Base-by-base conservation (phyloP, 495 filamentous ascomycete species). In the Penicillium manginii region DNA sequence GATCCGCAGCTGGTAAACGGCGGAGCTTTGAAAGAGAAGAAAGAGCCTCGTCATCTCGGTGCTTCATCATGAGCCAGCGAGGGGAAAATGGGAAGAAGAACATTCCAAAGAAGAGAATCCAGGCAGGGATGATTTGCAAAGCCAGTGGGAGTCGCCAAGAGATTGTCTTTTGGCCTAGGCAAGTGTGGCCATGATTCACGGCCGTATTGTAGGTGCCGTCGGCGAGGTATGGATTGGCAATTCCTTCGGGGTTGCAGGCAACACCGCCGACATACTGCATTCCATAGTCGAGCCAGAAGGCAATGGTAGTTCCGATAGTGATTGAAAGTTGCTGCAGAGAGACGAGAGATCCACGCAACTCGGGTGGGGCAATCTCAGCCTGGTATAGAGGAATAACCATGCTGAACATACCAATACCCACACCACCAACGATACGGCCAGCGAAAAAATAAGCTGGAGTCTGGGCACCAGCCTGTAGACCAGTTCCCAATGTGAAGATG, bases 291-390 rank as follows among this genome's bases (percentile, higher is more conserved):
- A 91, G 85, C 74, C 89, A 91, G 74, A 85, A 92, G 68, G 88
- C 83, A 59, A 86, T 82, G 40, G 62, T 54, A 39, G 83, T 86
- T 48, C 81, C 87, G 86, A 90, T 90, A 26, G 88, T 91, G 55
- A 92, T 91, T 10, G 89, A 88, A 83, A 88, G 90, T 70, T 91
- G 89, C 67, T 91, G 89, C 5, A 88, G 74, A 26, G 84, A 85
- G 22, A 91, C 87, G 19, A 92, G 82, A 17, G 88, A 83, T 39
- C 89, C 89, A 60, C 89, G 84, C 58, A 89, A 87, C 66, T 89
- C 86, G 61, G 88, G 87, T 22, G 86, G 88, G 4, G 89, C 86
- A 59, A 92, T 85, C 72, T 92, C 89, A 49, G 88, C 79, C 63
- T 88, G 86, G 70, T 91, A 91, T 17, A 91, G 91, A 82, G 65